A percentile compares a stretch with the other conserved stretches of the same genome.
Conservation (phyloP, 768 basidiomycete species). For the Cytidiella melzeri region DNA sequence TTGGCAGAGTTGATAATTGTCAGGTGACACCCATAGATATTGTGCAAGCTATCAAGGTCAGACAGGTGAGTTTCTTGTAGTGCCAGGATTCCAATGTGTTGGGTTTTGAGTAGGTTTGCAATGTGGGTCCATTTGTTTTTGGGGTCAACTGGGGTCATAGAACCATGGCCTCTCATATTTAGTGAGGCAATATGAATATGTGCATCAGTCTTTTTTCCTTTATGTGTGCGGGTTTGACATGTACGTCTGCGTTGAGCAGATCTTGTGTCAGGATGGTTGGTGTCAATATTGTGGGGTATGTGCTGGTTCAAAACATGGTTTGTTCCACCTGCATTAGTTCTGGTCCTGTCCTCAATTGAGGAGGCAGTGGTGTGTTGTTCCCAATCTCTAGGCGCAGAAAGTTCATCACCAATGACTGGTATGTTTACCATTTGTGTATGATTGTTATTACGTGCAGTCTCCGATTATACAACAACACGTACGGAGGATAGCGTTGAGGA, state of each 20-base stretch:
- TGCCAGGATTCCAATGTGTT: background rate
- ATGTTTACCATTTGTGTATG: background rate
- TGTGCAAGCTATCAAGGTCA: background rate
- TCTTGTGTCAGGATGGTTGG: background rate
- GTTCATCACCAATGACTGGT: background rate
- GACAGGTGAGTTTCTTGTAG: background rate
- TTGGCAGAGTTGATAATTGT: background rate
- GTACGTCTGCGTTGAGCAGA: background rate
- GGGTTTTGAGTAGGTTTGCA: background rate
- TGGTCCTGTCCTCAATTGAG: background rate
- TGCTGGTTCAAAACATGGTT: background rate
- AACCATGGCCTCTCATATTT: background rate
- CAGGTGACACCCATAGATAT: no score
- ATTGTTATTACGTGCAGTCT: background rate
- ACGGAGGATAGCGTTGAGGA: background rate
- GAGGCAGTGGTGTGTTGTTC: background rate
- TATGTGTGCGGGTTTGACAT: background rate
- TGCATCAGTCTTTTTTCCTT: background rate
- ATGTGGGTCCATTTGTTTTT: background rate
- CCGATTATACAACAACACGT: background rate
- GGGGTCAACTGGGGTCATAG: background rate
- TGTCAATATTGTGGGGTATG: background rate
- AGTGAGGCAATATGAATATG: background rate
- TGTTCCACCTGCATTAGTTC: background rate
- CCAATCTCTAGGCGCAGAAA: background rate